Evolutionary conservation across 768 basidiomycete genomes (phyloP).

Genomic region (Boletus sp.): DNA sequence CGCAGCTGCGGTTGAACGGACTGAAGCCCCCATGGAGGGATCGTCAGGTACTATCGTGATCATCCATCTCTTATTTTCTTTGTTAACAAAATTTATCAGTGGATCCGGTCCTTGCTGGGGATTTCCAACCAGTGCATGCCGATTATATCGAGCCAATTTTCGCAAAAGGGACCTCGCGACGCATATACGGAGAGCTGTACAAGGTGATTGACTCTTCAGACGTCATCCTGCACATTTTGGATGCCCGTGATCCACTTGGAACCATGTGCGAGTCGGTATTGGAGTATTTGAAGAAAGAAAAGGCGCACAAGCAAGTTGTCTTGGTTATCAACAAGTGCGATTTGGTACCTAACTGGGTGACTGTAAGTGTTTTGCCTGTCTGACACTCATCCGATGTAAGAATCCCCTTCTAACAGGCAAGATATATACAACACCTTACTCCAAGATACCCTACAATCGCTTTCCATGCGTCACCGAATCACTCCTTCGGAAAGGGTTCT

Average conservation of each 20-base stretch:
- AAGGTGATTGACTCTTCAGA: constrained; percentile 99
- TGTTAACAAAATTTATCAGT: constrained; percentile 8
- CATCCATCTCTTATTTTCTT: neutral
- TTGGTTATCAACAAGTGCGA: constrained; percentile 98
- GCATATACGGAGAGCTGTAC: constrained; percentile 98
- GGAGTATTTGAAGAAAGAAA: constrained; percentile 93
- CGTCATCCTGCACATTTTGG: constrained; percentile 91
- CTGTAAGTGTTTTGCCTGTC: constrained; percentile 54
- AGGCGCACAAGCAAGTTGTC: constrained; percentile 95
- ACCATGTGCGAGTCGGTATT: constrained; percentile 94
- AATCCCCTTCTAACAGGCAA: constrained; percentile 53
- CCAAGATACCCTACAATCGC: constrained; percentile 95
- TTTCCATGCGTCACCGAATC: constrained; percentile 98
- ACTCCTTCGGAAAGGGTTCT: constrained; percentile 98
- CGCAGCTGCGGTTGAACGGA: constrained; percentile 51
- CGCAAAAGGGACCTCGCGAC: constrained; percentile 89
- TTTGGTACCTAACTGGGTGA: constrained; percentile 98
- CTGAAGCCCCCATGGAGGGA: constrained; percentile 37
- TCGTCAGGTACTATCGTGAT: constrained; percentile 41
- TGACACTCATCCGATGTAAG: neutral
- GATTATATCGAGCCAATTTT: constrained; percentile 89
- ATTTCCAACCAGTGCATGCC: constrained; percentile 61
- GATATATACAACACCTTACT: constrained; percentile 93
- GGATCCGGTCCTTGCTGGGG: constrained; percentile 24
- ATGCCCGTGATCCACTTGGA: constrained; percentile 93